These are phyloP conservation scores for Suhomyces sp. DNA, from an alignment of 805 yeast species.

Conservation along the genomic window DNA sequence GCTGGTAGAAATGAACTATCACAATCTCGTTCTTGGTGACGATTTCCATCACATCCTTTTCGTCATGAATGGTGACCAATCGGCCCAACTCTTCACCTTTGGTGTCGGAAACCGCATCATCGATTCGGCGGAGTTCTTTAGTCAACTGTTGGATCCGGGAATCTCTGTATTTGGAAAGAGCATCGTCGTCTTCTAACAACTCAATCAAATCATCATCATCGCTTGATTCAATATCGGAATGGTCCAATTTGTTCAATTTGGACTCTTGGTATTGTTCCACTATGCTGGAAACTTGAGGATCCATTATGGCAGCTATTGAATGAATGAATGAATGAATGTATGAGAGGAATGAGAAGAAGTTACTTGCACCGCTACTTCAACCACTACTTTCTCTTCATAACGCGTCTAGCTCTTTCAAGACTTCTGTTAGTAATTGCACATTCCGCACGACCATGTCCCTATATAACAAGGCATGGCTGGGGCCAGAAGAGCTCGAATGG, in stretches of 20 bases:
- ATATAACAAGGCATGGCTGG: no score
- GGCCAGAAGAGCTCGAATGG: no score
- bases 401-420: slow-evolving; percentile 11
- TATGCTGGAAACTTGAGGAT: slow-evolving; percentile 28
- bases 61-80: slow-evolving; percentile 44
- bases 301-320: no score
- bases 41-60: slow-evolving; percentile 54
- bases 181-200: slow-evolving; percentile 47
- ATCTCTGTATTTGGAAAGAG: slow-evolving; percentile 57
- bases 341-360: no score
- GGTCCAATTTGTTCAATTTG: slow-evolving; percentile 22
- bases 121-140: slow-evolving; percentile 38
- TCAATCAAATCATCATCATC: slow-evolving; percentile 18
- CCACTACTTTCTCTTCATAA: neutral
- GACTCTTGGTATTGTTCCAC: slow-evolving; percentile 48
- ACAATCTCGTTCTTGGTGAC: slow-evolving; percentile 44
- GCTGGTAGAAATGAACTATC: slow-evolving; percentile 65
- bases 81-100: slow-evolving; percentile 42
- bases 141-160: slow-evolving; percentile 59
- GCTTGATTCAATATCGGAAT: slow-evolving; percentile 7
- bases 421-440: slow-evolving; percentile 16
- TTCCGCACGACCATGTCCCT: slow-evolving; percentile 20
- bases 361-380: no score
- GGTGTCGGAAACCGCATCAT: slow-evolving; percentile 24
- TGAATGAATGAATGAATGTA: no score